Percentiles rank a stretch among this genome's conserved stretches.
These are phyloP conservation scores for Fusarium heterosporum DNA, from an alignment of 2,329 filamentous ascomycete genomes.

Conservation along the genomic window DNA sequence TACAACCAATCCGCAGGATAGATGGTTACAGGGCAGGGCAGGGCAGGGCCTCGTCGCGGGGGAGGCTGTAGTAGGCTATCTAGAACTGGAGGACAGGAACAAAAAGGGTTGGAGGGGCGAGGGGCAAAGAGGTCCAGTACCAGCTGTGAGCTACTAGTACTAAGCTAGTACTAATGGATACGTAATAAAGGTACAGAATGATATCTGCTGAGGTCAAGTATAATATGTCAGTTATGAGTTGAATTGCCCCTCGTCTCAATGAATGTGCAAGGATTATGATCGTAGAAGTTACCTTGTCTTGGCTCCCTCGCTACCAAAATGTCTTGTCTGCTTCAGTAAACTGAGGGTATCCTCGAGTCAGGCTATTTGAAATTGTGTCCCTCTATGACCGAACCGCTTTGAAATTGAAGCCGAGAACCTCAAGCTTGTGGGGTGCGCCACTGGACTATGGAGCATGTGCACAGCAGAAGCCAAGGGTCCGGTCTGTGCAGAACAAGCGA, in stretches of 20 bases:
- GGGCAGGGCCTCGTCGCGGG: conserved; percentile 20
- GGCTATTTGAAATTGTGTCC: conserved; percentile 3
- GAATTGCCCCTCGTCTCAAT: conserved; percentile 4
- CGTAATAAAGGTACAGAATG: conserved; percentile 5
- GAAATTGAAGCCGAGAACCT: conserved; percentile 8
- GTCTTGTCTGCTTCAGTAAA: conserved; percentile 2
- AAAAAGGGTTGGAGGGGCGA: conserved; percentile 18
- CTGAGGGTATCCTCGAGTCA: conserved; percentile 13
- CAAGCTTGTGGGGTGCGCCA: conserved; percentile 40
- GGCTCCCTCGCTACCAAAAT: conserved; percentile 2
- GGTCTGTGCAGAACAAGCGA: conserved; percentile 44
- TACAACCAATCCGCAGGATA: conserved; percentile 21
- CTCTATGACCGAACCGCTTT: conserved; percentile 32
- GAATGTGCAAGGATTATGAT: conserved; percentile 25
- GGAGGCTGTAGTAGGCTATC: not conserved
- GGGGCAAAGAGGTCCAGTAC: not conserved
- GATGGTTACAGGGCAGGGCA: conserved; percentile 25
- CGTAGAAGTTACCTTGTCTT: conserved; percentile 21
- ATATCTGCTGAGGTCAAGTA: conserved; percentile 1
- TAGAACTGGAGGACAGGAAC: not conserved
- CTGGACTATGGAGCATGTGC: conserved; percentile 30
- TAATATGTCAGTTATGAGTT: not conserved
- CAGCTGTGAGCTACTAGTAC: not conserved
- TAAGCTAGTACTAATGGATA: not conserved
- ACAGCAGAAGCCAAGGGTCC: conserved; percentile 37